These are phyloP conservation scores for Parastagonospora avenae DNA, from an alignment of 2,329 filamentous ascomycete genomes.

Conservation along the genomic window DNA sequence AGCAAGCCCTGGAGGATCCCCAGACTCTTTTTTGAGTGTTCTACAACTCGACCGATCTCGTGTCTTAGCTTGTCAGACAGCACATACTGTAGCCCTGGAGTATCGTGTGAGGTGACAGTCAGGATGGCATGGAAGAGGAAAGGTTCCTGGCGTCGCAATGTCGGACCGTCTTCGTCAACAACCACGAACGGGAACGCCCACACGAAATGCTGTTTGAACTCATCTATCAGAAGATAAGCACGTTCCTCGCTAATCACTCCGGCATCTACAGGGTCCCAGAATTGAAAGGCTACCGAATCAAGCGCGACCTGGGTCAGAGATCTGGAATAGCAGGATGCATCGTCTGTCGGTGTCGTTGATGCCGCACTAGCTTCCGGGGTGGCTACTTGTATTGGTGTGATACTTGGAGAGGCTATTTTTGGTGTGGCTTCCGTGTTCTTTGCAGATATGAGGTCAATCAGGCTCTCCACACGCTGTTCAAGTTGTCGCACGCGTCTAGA, in stretches of 20 bases:
- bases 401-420: background rate
- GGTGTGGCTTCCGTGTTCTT: background rate
- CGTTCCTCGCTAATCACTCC: slow-evolving; percentile 15
- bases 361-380: slow-evolving; percentile 1
- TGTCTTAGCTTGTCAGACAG: slow-evolving; percentile 34
- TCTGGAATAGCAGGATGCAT: background rate
- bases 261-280: slow-evolving; percentile 25
- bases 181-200: slow-evolving; percentile 32
- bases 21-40: slow-evolving; percentile 41
- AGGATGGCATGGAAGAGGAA: slow-evolving; percentile 46
- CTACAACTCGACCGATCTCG: slow-evolving; percentile 39
- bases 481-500: slow-evolving; percentile 28
- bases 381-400: background rate
- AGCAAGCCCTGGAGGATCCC: slow-evolving; percentile 49
- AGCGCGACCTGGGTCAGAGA: background rate
- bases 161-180: slow-evolving; percentile 11
- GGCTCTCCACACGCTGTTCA: slow-evolving; percentile 30
- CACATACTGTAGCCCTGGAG: slow-evolving; percentile 26
- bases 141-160: slow-evolving; percentile 29
- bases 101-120: slow-evolving; percentile 27
- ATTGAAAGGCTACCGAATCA: background rate
- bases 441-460: slow-evolving; percentile 22
- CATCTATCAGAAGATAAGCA: slow-evolving; percentile 15
- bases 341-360: background rate
- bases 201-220: slow-evolving; percentile 20